Base-by-base conservation (phyloP, 768 basidiomycete genomes). In the Collybia sp. region DNA sequence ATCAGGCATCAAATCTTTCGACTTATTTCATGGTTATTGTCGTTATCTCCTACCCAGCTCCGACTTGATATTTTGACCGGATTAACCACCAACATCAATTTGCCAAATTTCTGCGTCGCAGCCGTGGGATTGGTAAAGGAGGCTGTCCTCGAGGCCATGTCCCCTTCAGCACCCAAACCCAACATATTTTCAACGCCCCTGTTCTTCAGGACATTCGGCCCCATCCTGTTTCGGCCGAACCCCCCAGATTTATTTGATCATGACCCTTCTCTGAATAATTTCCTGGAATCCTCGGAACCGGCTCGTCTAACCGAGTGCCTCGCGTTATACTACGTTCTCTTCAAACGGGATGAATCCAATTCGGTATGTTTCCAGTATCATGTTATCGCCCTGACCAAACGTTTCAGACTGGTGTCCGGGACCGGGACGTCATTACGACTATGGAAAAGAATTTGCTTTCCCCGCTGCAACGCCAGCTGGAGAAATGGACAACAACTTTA, bases 71-170 rank as follows among this genome's bases (percentile, higher is more conserved):
- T 82, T 8, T 68, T 89, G 2, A 61, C 68, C 10, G 80, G 80
- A 31, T 68, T 88, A 16, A 71, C 77, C 13, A 53, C 56, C 2
- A 69, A 79, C 46, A 60, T 61, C 5, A 65, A 76, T 12, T 75
- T 76, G 39, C 82, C 82, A 0, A 82, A 85, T 55, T 85, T 89
- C 73, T 73, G 81, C 8, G 77, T 80, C 0, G 83, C 85, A 1
- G 76, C 83, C 0, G 70, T 90, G 0, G 82, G 83, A 0, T 67
- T 89, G 2, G 71, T 88, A 1, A 85, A 83, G 58, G 85, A 89
- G 42, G 76, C 79, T 1, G 64, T 82, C 1, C 59, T 89, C 10
- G 75, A 83, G 41, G 76, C 71, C 0, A 60, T 75, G 8, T 52
- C 65, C 10, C 25, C 50, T 9, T 55, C 59, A 5, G 13, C 51